Base-by-base conservation (phyloP, 768 basidiomycete genomes). In the Lactifluus echinatus region DNA sequence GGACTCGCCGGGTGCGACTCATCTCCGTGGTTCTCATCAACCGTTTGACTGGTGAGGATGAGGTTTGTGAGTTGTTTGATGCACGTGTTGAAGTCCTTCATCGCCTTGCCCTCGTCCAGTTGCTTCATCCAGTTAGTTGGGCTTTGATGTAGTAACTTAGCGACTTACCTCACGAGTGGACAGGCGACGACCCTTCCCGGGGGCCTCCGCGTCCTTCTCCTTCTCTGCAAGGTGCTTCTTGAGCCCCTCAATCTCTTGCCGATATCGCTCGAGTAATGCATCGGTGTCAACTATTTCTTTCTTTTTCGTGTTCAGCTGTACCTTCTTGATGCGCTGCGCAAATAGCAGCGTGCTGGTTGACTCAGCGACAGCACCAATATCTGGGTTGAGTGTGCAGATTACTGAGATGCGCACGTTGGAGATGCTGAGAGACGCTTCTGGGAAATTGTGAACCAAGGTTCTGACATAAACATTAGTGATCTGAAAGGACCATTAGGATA, bases 381-480 rank as follows among this genome's bases (percentile, higher is more conserved):
- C 89, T 0, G 95, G 93, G 65, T 94, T 95, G 67, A 98, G 81
- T 0, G 95, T 98, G 69, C 94, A 96, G 51, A 98, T 87, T 15
- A 99, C 94, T 40, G 90, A 93, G 52, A 99, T 94, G 8, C 93
- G 84, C 21, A 95, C 94, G 68, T 98, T 92, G 1, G n/a, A n/a
- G n/a, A n/a, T n/a, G n/a, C n/a, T n/a, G n/a, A n/a, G n/a, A n/a
- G n/a, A n/a, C n/a, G n/a, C n/a, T n/a, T n/a, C n/a, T n/a, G n/a
- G n/a, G n/a, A n/a, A n/a, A n/a, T n/a, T n/a, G n/a, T n/a, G n/a
- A n/a, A n/a, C n/a, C n/a, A n/a, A n/a, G n/a, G n/a, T n/a, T n/a
- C n/a, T n/a, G n/a, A n/a, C n/a, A n/a, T n/a, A n/a, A n/a, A n/a
- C n/a, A n/a, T n/a, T n/a, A n/a, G n/a, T n/a, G n/a, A n/a, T n/a